Base-by-base conservation (phyloP, 2,329 filamentous ascomycete species). In the Ophiostoma australiae region DNA sequence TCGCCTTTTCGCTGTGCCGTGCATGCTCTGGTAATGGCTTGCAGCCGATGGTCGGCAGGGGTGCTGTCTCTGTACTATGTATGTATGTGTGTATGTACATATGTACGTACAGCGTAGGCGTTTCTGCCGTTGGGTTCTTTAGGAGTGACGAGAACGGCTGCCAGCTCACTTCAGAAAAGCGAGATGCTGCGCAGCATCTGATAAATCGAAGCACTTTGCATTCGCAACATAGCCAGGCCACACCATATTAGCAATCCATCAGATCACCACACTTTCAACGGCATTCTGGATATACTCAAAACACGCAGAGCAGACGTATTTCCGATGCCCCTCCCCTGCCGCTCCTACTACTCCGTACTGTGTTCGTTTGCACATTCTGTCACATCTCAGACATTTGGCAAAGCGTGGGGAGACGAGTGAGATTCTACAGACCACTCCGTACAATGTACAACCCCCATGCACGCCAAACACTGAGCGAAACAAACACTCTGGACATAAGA, bases 401-500 rank as follows among this genome's bases (percentile, higher is more conserved):
- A n/a, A 66, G 66, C 66, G 66, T 67, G 66, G 66, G 37, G 66
- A 67, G 66, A 44, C n/a, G 63, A 66, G 55, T n/a, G 52, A 58
- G 52, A 58, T 65, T 65, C 31, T n/a, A 37, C 27, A 31, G 27
- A 31, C 27, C 3, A 31, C 27, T 31, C 1, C 3, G 27, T 31
- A 31, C 31, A 35, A 31, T 31, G 27, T 31, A 31, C 31, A 35
- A 65, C 31, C 61, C 61, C 61, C 61, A 65, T 65, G 61, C 17
- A 65, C 17, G 52, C 52, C 52, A 58, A 58, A 58, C 52, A 63
- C 58, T 31, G 27, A 31, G 27, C 27, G 27, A 63, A 63, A 63
- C n/a, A 58, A 58, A 27, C 8, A 58, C 52, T n/a, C n/a, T n/a
- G 17, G 44, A 8, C 52, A 58, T n/a, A 58, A 13, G 27, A 10